Conservation (phyloP, 495 filamentous ascomycete species). For the Physcia stellaris region DNA sequence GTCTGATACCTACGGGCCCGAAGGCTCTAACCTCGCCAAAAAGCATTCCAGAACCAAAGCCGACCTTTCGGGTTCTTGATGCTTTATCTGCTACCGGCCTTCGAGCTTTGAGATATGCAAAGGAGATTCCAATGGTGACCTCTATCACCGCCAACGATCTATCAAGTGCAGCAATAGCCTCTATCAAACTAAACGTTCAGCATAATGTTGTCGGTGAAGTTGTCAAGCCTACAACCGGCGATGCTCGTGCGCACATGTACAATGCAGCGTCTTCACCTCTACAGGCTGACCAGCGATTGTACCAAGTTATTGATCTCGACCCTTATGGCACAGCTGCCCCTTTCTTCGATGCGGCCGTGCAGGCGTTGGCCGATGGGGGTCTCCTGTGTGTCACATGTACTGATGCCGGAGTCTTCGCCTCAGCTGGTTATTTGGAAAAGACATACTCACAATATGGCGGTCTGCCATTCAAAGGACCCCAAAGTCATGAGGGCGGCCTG, state of each 20-base stretch:
- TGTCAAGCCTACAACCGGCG: slow-evolving; percentile 57
- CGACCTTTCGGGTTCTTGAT: slow-evolving; percentile 69
- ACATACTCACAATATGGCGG: slow-evolving; percentile 85
- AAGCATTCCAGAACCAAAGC: slow-evolving; percentile 1
- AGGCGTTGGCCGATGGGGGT: slow-evolving; percentile 71
- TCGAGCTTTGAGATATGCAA: slow-evolving; percentile 79
- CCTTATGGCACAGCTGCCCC: slow-evolving; percentile 87
- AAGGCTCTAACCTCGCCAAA: not conserved
- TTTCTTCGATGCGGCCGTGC: slow-evolving; percentile 81
- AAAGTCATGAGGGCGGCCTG: slow-evolving; percentile 81
- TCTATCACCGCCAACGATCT: slow-evolving; percentile 83
- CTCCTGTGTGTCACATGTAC: slow-evolving; percentile 94
- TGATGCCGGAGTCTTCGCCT: slow-evolving; percentile 87
- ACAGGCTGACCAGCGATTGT: slow-evolving; percentile 29
- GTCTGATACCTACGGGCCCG: not conserved
- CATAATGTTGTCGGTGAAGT: slow-evolving; percentile 63
- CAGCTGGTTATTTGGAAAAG: slow-evolving; percentile 85
- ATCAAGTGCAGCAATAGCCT: slow-evolving; percentile 56
- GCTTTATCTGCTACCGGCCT: slow-evolving; percentile 90
- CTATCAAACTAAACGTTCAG: slow-evolving; percentile 69
- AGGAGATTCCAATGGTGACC: slow-evolving; percentile 74
- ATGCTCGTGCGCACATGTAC: slow-evolving; percentile 90
- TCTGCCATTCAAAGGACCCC: slow-evolving; percentile 63
- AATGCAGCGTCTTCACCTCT: slow-evolving; percentile 12
- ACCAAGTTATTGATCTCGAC: slow-evolving; percentile 93